Percentiles rank a stretch among this genome's conserved stretches.
These are phyloP conservation scores for Aspergillus sp. DNA, from an alignment of 2,329 filamentous ascomycete species.

Conservation along the genomic window DNA sequence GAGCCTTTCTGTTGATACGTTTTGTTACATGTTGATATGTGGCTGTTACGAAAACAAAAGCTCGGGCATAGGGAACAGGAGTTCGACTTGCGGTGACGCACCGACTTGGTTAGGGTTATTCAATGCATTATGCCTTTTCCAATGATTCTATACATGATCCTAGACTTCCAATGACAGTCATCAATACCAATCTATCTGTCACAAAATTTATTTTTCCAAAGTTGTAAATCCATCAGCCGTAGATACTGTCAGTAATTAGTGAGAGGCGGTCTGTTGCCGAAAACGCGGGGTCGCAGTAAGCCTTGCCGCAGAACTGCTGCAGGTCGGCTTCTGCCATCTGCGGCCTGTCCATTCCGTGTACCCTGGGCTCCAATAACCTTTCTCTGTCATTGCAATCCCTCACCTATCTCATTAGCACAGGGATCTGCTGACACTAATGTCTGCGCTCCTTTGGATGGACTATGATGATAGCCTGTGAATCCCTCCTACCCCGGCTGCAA, in stretches of 20 bases:
- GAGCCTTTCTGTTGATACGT: constrained; percentile 26
- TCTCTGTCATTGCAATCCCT: background rate
- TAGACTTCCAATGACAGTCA: background rate
- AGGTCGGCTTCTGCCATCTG: background rate
- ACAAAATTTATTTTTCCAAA: background rate
- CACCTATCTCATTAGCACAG: background rate
- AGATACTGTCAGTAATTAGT: background rate
- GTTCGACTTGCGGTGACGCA: constrained; percentile 32
- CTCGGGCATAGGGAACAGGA: constrained; percentile 35
- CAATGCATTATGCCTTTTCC: constrained; percentile 10
- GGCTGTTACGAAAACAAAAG: constrained; percentile 34
- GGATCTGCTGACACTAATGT: background rate
- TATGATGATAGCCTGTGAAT: constrained; percentile 17
- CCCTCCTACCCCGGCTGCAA: constrained; percentile 1
- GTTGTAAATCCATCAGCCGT: background rate
- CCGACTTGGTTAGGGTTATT: constrained; percentile 14
- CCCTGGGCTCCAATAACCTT: background rate
- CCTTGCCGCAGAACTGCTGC: background rate
- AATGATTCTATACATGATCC: background rate
- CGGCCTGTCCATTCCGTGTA: background rate
- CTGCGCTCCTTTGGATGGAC: background rate
- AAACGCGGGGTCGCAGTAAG: background rate
- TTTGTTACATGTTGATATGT: constrained; percentile 31
- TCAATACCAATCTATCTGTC: constrained; percentile 2
- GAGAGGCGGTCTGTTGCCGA: background rate